phyloP scores from a whole-genome alignment of 2,329 filamentous ascomycete genomes.

The Dactylellina drechsleri region DNA sequence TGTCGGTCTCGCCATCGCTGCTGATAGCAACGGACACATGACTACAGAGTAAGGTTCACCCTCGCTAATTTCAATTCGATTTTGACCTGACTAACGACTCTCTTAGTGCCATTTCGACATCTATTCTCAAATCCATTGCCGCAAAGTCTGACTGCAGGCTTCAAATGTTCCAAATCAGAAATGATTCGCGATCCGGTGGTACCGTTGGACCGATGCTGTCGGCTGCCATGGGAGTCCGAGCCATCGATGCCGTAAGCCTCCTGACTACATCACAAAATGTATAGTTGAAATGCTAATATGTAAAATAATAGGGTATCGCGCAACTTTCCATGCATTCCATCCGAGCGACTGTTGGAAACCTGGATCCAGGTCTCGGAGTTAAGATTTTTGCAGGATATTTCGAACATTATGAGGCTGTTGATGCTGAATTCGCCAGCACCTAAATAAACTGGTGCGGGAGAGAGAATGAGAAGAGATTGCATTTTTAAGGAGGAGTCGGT shows the following conservation, averaged over 20 bases:
- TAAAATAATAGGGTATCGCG: slow-evolving; percentile 71
- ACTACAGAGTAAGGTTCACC: slow-evolving; percentile 73
- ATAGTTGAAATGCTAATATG: slow-evolving; percentile 1
- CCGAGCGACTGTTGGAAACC: slow-evolving; percentile 82
- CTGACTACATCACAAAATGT: background rate
- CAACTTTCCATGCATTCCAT: slow-evolving; percentile 96
- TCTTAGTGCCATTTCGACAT: slow-evolving; percentile 75
- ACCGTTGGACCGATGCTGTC: slow-evolving; percentile 95
- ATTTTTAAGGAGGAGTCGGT: slow-evolving; percentile 21
- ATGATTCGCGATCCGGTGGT: slow-evolving; percentile 87
- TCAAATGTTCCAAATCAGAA: slow-evolving; percentile 93
- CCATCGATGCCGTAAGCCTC: slow-evolving; percentile 74
- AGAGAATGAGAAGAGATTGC: slow-evolving; percentile 49
- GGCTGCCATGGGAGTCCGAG: slow-evolving; percentile 79
- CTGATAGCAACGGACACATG: slow-evolving; percentile 93
- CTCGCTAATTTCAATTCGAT: background rate
- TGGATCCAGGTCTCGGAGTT: slow-evolving; percentile 88
- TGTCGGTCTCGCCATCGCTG: slow-evolving; percentile 80
- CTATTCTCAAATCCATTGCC: slow-evolving; percentile 81
- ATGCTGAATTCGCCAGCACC: slow-evolving; percentile 73
- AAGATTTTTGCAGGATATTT: slow-evolving; percentile 90
- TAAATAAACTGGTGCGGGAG: slow-evolving; percentile 57
- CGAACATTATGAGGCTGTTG: slow-evolving; percentile 84
- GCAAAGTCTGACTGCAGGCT: slow-evolving; percentile 76
- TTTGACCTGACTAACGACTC: no score